phyloP scores from a whole-genome alignment of 163 green algal species.

The Prototheca wickerhamii region DNA sequence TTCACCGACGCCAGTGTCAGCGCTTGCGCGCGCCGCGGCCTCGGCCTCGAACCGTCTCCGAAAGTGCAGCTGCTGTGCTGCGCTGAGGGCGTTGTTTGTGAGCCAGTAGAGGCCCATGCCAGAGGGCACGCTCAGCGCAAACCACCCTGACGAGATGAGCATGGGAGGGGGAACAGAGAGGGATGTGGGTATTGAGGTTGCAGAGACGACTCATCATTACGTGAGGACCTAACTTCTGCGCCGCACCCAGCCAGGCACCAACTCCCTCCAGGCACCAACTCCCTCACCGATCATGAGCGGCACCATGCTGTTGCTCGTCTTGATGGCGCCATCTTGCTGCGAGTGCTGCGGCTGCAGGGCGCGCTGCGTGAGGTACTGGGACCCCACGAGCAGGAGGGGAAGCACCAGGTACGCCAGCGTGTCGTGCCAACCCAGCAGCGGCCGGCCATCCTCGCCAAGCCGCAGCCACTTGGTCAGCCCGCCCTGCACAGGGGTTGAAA shows the following conservation, averaged over 20 bases:
- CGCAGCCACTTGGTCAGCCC: constrained; percentile 89
- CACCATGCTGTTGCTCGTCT: constrained; percentile 91
- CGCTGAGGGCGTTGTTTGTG: constrained; percentile 91
- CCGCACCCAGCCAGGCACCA: too few species aligned
- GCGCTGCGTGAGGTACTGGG: constrained; percentile 50
- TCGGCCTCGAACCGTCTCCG: background rate
- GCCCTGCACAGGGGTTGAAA: too few species aligned
- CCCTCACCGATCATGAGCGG: constrained; percentile 84
- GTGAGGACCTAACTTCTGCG: too few species aligned
- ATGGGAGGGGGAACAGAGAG: background rate
- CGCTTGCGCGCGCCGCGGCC: too few species aligned
- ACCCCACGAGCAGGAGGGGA: constrained; percentile 77
- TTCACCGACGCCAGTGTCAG: too few species aligned
- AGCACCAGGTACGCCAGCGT: constrained; percentile 83
- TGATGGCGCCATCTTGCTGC: background rate
- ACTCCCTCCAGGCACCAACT: too few species aligned
- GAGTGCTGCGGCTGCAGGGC: background rate
- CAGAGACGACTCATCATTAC: background rate
- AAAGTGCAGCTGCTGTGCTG: constrained; percentile 63
- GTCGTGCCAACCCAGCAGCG: constrained; percentile 79
- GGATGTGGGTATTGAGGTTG: background rate
- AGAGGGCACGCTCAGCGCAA: constrained; percentile 93
- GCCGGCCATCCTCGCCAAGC: constrained; percentile 65
- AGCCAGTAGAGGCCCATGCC: constrained; percentile 98
- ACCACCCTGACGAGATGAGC: constrained; percentile 63